phyloP scores from a whole-genome alignment of 345 rosid species.

The Hevea brasiliensis region DNA sequence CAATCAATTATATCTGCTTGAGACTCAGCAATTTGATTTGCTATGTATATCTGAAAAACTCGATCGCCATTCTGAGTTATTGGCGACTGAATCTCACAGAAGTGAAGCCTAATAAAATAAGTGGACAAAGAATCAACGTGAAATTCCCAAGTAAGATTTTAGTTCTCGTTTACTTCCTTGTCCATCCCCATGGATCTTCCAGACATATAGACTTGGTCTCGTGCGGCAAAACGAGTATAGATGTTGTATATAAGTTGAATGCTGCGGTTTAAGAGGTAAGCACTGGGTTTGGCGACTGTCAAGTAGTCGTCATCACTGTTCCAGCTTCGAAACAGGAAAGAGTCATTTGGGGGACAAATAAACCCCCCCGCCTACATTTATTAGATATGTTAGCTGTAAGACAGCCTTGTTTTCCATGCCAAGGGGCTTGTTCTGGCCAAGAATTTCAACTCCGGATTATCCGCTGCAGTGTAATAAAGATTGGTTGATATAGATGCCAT shows the following conservation, averaged over 20 bases:
- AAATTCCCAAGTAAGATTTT: conserved; percentile 33
- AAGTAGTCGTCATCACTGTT: not conserved
- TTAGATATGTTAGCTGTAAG: conserved; percentile 31
- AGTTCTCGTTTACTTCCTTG: not conserved
- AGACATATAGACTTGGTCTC: not conserved
- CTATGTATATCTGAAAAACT: not conserved
- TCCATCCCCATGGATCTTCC: not conserved
- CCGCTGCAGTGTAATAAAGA: conserved; percentile 17
- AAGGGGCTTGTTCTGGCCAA: not conserved
- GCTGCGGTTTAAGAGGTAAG: fast-evolving
- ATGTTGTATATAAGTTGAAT: not conserved
- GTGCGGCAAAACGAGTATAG: not conserved
- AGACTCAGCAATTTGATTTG: not conserved
- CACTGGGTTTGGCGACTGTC: not conserved
- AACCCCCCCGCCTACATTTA: conserved; percentile 24
- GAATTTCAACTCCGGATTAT: too few relatives aligned
- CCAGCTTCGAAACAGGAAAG: conserved; percentile 45
- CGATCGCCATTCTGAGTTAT: not conserved
- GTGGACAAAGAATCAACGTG: conserved; percentile 21
- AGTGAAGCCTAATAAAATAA: not conserved
- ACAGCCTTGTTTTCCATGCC: conserved; percentile 5
- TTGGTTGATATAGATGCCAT: conserved; percentile 35
- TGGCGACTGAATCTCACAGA: not conserved
- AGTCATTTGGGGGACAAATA: fast-evolving
- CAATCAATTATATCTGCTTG: conserved; percentile 6